Base-by-base conservation (phyloP, 306 rosid species). In the Trifolium repens region DNA sequence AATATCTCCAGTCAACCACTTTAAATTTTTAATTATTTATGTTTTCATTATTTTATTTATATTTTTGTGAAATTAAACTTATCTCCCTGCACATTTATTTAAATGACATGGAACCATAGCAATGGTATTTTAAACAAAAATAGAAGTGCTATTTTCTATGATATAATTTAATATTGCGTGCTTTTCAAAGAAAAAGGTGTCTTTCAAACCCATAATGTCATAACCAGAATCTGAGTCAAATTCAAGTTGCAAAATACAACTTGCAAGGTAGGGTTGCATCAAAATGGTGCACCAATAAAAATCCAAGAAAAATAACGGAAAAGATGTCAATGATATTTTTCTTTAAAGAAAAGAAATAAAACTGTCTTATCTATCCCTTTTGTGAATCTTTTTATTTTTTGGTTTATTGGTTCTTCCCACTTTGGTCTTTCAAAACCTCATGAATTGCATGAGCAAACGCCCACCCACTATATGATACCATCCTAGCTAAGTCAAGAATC, bases 241-340 rank as follows among this genome's bases (percentile, higher is more conserved):
- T 44, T 75, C 75, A 78, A 81, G 79, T 71, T 73, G 77, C 71
- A 46, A 67, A 62, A 19, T n/a, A 54, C 84, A 75, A 81, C 35
- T 83, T 78, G 88, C 59, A 84, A 62, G 27, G 62, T 44, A 63
- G 81, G 67, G 79, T 72, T 83, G 82, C 63, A 79, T 76, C 78
- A 79, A 73, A 73, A 71, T 54, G 71, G 84, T 73, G 66, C 81
- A 72, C 81, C 77, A 80, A 60, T 60, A 60, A 30, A 32, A 80
- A 76, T 76, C 71, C 47, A 30, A 11, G 39, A 67, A 65, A 80
- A 35, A 35, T 67, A 68, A 84, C 39, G 17, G 74, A 69, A 59
- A 64, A 76, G 67, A 80, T 67, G 60, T 67, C 58, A 80, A 69
- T 37, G 67, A 76, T 76, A 52, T 30, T 30, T 30, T 50, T 5